phyloP scores from a whole-genome alignment of 2,329 filamentous ascomycete species.

The Fusarium austroafricanum region DNA sequence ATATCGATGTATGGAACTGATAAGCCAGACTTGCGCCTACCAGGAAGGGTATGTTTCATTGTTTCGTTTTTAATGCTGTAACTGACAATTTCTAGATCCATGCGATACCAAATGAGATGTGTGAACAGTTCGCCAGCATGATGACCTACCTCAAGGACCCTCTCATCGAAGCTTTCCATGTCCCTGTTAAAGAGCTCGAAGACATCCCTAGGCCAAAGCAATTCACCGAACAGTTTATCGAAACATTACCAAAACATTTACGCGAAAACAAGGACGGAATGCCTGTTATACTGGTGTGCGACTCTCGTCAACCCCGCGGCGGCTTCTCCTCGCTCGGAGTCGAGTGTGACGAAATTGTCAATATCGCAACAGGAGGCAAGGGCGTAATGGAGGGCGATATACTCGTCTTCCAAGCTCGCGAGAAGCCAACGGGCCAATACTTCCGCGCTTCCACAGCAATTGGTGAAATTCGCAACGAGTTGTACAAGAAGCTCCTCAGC shows the following conservation, averaged over 20 bases:
- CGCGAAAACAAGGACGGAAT: constrained; percentile 78
- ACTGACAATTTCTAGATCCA: constrained; percentile 62
- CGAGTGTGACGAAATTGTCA: constrained; percentile 69
- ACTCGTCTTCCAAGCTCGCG: constrained; percentile 82
- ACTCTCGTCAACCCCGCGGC: constrained; percentile 77
- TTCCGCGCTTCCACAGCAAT: constrained; percentile 72
- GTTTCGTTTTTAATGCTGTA: rapidly evolving
- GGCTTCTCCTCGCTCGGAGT: constrained; percentile 81
- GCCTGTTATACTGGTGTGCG: constrained; percentile 81
- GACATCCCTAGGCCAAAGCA: constrained; percentile 64
- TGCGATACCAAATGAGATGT: constrained; percentile 66
- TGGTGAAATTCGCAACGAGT: constrained; percentile 76
- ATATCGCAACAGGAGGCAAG: constrained; percentile 53
- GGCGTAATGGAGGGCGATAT: constrained; percentile 74
- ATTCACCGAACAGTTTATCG: constrained; percentile 79
- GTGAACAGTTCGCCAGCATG: constrained; percentile 77
- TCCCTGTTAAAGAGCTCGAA: constrained; percentile 62
- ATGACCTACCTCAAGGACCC: constrained; percentile 77
- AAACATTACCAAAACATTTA: constrained; percentile 69
- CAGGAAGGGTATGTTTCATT: constrained; percentile 65
- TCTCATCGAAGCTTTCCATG: constrained; percentile 78
- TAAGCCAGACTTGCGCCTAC: constrained; percentile 89
- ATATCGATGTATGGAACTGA: constrained; percentile 88
- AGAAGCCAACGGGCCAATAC: constrained; percentile 67
- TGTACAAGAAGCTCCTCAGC: constrained; percentile 71